Base-by-base conservation (phyloP, 2,329 filamentous ascomycete species). In the Fusarium penzigii region DNA sequence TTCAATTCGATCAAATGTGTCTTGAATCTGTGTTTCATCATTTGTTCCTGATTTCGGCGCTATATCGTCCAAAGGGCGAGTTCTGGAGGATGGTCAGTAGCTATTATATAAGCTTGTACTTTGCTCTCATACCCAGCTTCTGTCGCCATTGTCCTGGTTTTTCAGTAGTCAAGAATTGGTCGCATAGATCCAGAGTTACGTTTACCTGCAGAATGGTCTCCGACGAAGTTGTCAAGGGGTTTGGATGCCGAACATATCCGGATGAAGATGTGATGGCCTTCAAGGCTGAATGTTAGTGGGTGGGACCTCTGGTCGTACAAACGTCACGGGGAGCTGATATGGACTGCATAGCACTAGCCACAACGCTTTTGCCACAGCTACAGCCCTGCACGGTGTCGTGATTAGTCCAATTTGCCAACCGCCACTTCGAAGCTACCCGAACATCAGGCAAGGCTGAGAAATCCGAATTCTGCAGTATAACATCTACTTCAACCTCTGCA, bases 401-500 rank as follows among this genome's bases (percentile, higher is more conserved):
- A 66, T 68, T 68, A 62, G 64, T 39, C 42, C 8, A 41, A n/a
- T 17, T 39, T 42, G 2, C 13, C 32, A 46, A 42, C 48, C 57
- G 47, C 53, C 56, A 38, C 51, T 57, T 14, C 53, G 58, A 66
- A 63, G 44, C 51, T 59, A 25, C 41, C 48, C 48, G 62, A 64
- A 66, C 59, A 54, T 59, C 57, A 49, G 66, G 72, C 74, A 72
- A 78, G 75, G 76, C 76, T 78, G 75, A 76, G 70, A 70, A 74
- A 75, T 73, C 63, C 50, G 62, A 58, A 48, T 53, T 55, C 52
- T 51, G 52, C 49, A 48, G 57, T 62, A 40, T 48, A 62, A 54
- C 42, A 40, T 53, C 53, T 48, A 39, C n/a, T 14, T 17, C 50
- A 32, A 39, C 40, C 41, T 39, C 44, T 46, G 47, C 46, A 51